These are phyloP conservation scores for Vitis amurensis DNA, from an alignment of 164 flowering plant species.

Conservation along the genomic window DNA sequence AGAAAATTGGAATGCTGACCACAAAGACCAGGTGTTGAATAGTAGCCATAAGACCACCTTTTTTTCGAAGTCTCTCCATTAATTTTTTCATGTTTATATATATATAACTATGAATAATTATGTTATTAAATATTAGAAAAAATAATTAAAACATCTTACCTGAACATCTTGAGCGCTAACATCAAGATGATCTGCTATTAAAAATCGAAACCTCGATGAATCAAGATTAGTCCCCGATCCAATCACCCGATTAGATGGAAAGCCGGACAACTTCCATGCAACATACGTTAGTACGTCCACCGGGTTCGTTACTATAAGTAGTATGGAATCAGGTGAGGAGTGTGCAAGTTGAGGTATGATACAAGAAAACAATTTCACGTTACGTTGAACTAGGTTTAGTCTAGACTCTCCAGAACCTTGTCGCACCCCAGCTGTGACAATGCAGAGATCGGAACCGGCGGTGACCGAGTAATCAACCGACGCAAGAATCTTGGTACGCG, in stretches of 20 bases:
- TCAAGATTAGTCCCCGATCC: conserved; percentile 76
- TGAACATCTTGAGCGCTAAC: conserved; percentile 74
- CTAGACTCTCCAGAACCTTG: conserved; percentile 71
- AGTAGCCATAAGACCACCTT: too few relatives aligned
- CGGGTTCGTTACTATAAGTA: conserved; percentile 64
- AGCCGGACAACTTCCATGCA: conserved; percentile 68
- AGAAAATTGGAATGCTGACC: too few relatives aligned
- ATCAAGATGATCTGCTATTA: conserved; percentile 69
- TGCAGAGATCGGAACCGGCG: conserved; percentile 65
- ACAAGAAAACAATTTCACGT: conserved; percentile 40
- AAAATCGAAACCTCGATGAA: conserved; percentile 59
- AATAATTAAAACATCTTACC: conserved; percentile 19
- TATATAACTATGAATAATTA: too few relatives aligned
- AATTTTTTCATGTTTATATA: too few relatives aligned
- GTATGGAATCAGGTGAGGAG: conserved; percentile 45
- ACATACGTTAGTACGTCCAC: conserved; percentile 61
- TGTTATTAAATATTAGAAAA: too few relatives aligned
- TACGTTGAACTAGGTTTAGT: conserved; percentile 68
- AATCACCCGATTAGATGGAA: conserved; percentile 59
- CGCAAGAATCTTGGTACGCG: conserved; percentile 66
- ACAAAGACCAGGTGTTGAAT: too few relatives aligned
- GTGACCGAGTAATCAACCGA: conserved; percentile 60
- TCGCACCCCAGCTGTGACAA: conserved; percentile 78
- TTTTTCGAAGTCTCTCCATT: too few relatives aligned
- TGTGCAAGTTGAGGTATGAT: conserved; percentile 54